phyloP scores from a whole-genome alignment of 306 rosid species.

The Gastrolobium villosum region DNA sequence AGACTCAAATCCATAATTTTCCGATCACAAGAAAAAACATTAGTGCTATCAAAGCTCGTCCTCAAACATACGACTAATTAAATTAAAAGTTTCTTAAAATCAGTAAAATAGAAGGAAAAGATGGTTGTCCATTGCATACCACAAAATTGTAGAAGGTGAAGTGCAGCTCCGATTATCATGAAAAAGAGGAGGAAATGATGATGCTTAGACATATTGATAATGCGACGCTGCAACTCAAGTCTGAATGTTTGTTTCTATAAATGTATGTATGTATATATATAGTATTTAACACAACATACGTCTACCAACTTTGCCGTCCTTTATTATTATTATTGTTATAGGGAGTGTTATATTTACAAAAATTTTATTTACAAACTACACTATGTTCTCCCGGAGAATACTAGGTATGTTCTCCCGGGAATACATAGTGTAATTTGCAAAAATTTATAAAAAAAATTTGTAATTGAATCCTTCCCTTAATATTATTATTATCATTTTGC shows the following conservation, averaged over 20 bases:
- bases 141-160: constrained; percentile 29
- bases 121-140: constrained; percentile 24
- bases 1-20: too few species aligned
- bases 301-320: background rate
- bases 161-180: background rate
- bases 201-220: constrained; percentile 34
- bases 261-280: background rate
- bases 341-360: too few species aligned
- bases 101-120: background rate
- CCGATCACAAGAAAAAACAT: too few species aligned
- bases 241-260: background rate
- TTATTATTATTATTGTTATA: background rate
- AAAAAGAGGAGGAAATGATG: constrained; percentile 32
- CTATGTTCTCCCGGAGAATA: too few species aligned
- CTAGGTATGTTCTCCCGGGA: too few species aligned
- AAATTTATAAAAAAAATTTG: too few species aligned
- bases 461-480: too few species aligned
- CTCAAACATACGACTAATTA: background rate
- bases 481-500: background rate
- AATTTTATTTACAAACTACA: too few species aligned
- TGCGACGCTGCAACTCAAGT: background rate
- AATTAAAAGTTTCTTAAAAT: background rate
- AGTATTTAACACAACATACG: background rate
- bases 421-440: too few species aligned
- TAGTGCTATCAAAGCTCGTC: too few species aligned